These are phyloP conservation scores for Dictyostelium discoideum DNA, from an alignment of 78 protist genomes.

Conservation along the genomic window DNA sequence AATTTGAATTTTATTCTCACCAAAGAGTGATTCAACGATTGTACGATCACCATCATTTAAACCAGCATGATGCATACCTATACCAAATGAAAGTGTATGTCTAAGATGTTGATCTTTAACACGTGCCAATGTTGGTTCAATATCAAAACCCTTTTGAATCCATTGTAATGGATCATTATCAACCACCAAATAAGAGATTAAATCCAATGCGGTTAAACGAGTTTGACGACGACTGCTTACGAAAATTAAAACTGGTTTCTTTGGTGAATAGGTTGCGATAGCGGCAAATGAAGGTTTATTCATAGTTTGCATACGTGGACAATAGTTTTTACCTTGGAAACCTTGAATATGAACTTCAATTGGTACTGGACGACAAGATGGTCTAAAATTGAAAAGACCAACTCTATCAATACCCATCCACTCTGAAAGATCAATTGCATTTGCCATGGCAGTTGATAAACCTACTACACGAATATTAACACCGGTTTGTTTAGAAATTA, in stretches of 20 bases:
- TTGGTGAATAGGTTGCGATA: conserved; percentile 87
- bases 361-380: conserved; percentile 98
- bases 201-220: conserved; percentile 98
- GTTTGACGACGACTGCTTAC: conserved; percentile 99
- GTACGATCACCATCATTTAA: conserved; percentile 90
- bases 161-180: conserved; percentile 87
- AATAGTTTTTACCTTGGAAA: conserved; percentile 98
- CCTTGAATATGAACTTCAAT: conserved; percentile 91
- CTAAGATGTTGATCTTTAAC: conserved; percentile 87
- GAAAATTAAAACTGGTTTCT: conserved; percentile 95
- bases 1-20: conserved; percentile 92
- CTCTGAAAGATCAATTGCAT: conserved; percentile 97
- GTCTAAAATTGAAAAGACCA: conserved; percentile 98
- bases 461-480: conserved; percentile 95
- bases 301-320: conserved; percentile 99
- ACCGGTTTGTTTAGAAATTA: conserved; percentile 89
- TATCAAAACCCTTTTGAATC: conserved; percentile 29
- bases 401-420: conserved; percentile 96
- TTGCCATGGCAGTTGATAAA: conserved; percentile 98
- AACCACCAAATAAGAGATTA: conserved; percentile 85
- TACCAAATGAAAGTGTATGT: conserved; percentile 95
- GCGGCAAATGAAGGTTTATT: conserved; percentile 98
- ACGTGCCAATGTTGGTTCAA: conserved; percentile 36
- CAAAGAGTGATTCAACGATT: conserved; percentile 92
- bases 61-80: conserved; percentile 99